These are phyloP conservation scores for Crucibulum laeve DNA, from an alignment of 768 basidiomycete genomes.

Conservation along the genomic window DNA sequence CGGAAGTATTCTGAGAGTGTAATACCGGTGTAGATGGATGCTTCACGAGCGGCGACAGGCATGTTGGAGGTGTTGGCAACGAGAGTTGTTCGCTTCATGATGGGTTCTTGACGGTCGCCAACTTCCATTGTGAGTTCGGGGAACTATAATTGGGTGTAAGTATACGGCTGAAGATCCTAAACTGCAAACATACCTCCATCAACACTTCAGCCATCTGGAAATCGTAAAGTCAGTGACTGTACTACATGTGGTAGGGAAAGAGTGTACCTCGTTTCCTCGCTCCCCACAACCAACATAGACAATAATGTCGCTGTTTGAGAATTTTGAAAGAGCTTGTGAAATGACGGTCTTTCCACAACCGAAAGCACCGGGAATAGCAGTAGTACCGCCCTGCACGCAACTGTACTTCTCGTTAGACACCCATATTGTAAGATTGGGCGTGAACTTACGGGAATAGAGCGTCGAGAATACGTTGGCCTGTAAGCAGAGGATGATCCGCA, in stretches of 20 bases:
- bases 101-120: constrained; percentile 91
- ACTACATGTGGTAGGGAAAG: neutral
- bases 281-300: constrained; percentile 99
- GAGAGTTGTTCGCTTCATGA: constrained; percentile 99
- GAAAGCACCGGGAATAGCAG: constrained; percentile 97
- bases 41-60: constrained; percentile 99
- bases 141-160: constrained; percentile 41
- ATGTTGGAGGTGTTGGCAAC: constrained; percentile 99
- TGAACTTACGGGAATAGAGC: constrained; percentile 86
- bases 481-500: constrained; percentile 86
- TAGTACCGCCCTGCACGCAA: constrained; percentile 96
- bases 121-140: constrained; percentile 92
- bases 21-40: constrained; percentile 99
- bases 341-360: constrained; percentile 99
- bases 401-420: constrained; percentile 26
- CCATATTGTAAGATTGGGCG: neutral
- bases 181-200: constrained; percentile 67
- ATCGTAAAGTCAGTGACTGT: constrained; percentile 7
- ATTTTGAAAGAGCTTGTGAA: constrained; percentile 96
- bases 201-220: constrained; percentile 97
- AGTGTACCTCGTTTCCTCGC: constrained; percentile 86
- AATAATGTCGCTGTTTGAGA: constrained; percentile 98
- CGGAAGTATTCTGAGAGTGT: constrained; percentile 99
- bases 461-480: constrained; percentile 96
- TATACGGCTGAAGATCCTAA: neutral